Percentiles rank a stretch among this genome's conserved stretches.
Conservation (phyloP, 2,329 filamentous ascomycete species). For the Rhinocladiella mackenziei region DNA sequence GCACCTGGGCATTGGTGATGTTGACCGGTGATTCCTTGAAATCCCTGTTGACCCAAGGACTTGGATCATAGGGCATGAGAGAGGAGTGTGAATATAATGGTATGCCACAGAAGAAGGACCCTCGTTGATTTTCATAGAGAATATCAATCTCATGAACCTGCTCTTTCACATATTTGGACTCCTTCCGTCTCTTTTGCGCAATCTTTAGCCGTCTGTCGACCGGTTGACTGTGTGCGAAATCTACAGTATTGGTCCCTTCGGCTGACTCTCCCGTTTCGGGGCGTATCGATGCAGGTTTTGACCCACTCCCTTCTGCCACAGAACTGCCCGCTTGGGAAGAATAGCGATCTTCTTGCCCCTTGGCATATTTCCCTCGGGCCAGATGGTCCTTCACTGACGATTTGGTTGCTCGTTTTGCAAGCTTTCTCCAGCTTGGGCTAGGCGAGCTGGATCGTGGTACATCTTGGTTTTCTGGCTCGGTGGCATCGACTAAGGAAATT, state of each 20-base stretch:
- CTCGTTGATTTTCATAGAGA: slow-evolving; percentile 92
- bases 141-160: slow-evolving; percentile 64
- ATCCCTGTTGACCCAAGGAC: slow-evolving; percentile 74
- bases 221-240: slow-evolving; percentile 14
- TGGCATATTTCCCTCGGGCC: slow-evolving; percentile 44
- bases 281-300: slow-evolving; percentile 2
- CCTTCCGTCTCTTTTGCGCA: slow-evolving; percentile 13
- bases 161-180: slow-evolving; percentile 31
- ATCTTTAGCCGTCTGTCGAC: slow-evolving; percentile 7
- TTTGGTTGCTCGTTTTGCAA: slow-evolving; percentile 34
- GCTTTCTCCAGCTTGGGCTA: slow-evolving; percentile 21
- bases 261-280: slow-evolving; percentile 1
- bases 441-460: slow-evolving; percentile 26
- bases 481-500: slow-evolving; percentile 41
- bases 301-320: slow-evolving; percentile 4
- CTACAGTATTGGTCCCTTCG: slow-evolving; percentile 12
- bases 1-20: slow-evolving; percentile 83
- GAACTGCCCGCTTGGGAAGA: slow-evolving; percentile 10
- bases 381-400: slow-evolving; percentile 40
- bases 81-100: slow-evolving; percentile 85
- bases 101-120: slow-evolving; percentile 81
- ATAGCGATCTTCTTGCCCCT: slow-evolving; percentile 54
- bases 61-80: slow-evolving; percentile 77
- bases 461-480: slow-evolving; percentile 31
- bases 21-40: slow-evolving; percentile 58